A percentile compares a stretch with the other conserved stretches of the same genome.
Conservation (phyloP, 83 land plant genomes). For the Larix sibirica region DNA sequence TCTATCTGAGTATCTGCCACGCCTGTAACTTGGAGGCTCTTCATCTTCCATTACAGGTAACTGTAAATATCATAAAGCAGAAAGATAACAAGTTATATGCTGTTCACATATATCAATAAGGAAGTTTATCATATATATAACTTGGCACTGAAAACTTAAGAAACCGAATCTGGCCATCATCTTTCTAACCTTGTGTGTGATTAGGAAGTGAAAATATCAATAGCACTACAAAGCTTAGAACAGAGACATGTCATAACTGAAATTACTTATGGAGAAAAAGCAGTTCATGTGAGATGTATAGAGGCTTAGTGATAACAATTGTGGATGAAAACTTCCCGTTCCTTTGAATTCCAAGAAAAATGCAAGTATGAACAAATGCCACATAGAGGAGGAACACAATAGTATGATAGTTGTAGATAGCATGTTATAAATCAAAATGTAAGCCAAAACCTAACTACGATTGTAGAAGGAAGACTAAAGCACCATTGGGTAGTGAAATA, state of each 20-base stretch:
- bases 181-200: neutral
- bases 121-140: neutral
- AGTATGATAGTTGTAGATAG: too few species aligned
- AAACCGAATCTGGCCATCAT: neutral
- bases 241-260: neutral
- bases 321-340: neutral
- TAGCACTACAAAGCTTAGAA: neutral
- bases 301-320: neutral
- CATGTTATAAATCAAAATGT: neutral
- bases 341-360: too few species aligned
- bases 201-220: neutral
- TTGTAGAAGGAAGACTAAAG: neutral
- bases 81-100: neutral
- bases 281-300: neutral
- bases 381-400: too few species aligned
- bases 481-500: neutral
- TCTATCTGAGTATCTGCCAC: constrained; percentile 53
- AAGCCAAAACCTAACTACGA: neutral
- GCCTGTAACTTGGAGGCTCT: constrained; percentile 54
- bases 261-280: neutral
- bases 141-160: neutral
- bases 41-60: constrained; percentile 74
- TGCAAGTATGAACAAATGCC: too few species aligned
- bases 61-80: constrained; percentile 30
- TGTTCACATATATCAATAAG: neutral